Base-by-base conservation (phyloP, 306 rosid species). In the Sindora glabra region DNA sequence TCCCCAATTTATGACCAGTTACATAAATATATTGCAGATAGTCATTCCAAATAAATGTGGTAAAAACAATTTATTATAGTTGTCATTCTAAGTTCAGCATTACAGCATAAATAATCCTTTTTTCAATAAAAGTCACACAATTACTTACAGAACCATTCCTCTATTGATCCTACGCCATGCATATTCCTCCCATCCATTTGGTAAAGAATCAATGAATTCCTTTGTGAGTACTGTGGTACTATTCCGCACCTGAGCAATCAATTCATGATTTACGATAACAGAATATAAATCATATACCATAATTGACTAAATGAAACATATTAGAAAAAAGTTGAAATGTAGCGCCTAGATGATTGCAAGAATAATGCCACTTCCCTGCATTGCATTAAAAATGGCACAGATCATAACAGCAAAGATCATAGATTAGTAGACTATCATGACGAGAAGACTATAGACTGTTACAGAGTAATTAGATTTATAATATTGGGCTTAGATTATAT, bases 101-200 rank as follows among this genome's bases (percentile, higher is more conserved):
- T 26, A 6, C 30, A 3, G 30, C 3, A 6, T 26, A 2, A 26
- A 26, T 26, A 2, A 6, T 26, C 4, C 4, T 6, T 2, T 26
- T 26, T 26, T 27, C 3, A 6, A 6, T 27, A 3, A 27, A 27
- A 27, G 32, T 27, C 32, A 27, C 5, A 3, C 32, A 6, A 3
- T 27, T n/a, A n/a, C n/a, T n/a, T n/a, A n/a, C n/a, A n/a, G 39
- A 23, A 22, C 77, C 65, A 73, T 47, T 82, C 99, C 99, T 76
- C 89, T 89, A 66, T 94, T 94, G 75, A 94, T 89, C 90, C 99
- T 89, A 29, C 80, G 89, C 99, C 97, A 94, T 8, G 99, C 99
- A 69, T 89, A 94, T 49, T 94, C 94, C 77, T 80, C 90, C 99
- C 99, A 94, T 73, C 99, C 99, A 71, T 89, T 86, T 67, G 94